A percentile compares a stretch with the other conserved stretches of the same genome.
Evolutionary conservation across 2,329 filamentous ascomycete species (phyloP).

Genomic region (Fusarium sp.): DNA sequence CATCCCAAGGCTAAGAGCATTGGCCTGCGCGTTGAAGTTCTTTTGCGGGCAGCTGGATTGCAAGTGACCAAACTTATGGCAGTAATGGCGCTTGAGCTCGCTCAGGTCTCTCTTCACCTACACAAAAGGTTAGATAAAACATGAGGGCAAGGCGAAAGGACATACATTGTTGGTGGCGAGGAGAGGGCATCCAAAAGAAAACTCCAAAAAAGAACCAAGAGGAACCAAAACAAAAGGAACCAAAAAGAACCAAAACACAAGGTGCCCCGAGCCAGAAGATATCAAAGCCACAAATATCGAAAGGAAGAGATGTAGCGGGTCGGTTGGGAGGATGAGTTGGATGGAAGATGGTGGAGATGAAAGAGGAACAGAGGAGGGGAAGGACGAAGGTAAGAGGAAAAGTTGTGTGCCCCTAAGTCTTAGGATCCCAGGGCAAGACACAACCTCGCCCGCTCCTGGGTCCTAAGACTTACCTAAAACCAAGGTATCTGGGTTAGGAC

Average conservation of each 20-base stretch:
- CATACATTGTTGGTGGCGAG: not conserved
- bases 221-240: not conserved
- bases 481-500: slow-evolving; percentile 4
- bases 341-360: not conserved
- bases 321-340: no score
- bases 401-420: not conserved
- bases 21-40: no score
- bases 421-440: not conserved
- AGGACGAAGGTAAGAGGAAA: not conserved
- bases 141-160: not conserved
- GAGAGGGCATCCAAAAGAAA: not conserved
- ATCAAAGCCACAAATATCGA: not conserved
- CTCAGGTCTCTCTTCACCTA: no score
- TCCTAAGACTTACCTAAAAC: not conserved
- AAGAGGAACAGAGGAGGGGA: not conserved
- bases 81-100: no score
- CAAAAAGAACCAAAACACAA: not conserved
- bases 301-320: not conserved
- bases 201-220: not conserved
- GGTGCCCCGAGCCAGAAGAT: not conserved
- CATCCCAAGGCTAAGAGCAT: no score
- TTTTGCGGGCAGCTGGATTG: no score
- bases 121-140: not conserved
- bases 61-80: no score
- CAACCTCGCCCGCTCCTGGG: not conserved